These are phyloP conservation scores for Leptographium wingfieldii DNA, from an alignment of 2,329 filamentous ascomycete species.

Conservation along the genomic window DNA sequence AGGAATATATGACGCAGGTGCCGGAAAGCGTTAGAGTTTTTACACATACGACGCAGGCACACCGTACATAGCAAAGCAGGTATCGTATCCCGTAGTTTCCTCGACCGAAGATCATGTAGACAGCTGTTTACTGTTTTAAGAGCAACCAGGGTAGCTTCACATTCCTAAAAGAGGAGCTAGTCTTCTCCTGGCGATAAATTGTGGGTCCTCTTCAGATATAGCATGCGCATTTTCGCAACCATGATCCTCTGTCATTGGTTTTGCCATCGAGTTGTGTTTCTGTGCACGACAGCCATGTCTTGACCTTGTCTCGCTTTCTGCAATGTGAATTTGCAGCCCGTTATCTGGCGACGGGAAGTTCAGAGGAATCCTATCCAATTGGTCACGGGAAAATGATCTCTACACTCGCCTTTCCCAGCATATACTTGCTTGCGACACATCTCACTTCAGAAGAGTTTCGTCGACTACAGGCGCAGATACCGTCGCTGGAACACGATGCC, in stretches of 20 bases:
- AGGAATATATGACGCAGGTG: background rate
- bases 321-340: background rate
- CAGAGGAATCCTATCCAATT: background rate
- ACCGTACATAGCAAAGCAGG: background rate
- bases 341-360: background rate
- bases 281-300: too few relatives aligned
- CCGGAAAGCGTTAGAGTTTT: background rate
- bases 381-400: background rate
- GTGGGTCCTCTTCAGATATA: background rate
- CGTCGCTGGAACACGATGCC: constrained; percentile 56
- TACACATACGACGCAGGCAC: background rate
- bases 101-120: background rate
- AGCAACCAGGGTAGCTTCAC: background rate
- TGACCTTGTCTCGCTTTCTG: background rate
- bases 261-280: too few relatives aligned
- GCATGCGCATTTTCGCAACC: background rate
- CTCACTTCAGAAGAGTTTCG: constrained; percentile 51
- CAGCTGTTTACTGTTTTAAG: background rate
- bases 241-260: background rate
- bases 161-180: background rate
- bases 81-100: background rate
- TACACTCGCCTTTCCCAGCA: constrained; percentile 37
- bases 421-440: constrained; percentile 63
- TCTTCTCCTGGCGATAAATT: background rate
- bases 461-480: constrained; percentile 50